These are phyloP conservation scores for Tetrahymena malaccensis DNA, from an alignment of 73 alveolate species.

Conservation along the genomic window DNA sequence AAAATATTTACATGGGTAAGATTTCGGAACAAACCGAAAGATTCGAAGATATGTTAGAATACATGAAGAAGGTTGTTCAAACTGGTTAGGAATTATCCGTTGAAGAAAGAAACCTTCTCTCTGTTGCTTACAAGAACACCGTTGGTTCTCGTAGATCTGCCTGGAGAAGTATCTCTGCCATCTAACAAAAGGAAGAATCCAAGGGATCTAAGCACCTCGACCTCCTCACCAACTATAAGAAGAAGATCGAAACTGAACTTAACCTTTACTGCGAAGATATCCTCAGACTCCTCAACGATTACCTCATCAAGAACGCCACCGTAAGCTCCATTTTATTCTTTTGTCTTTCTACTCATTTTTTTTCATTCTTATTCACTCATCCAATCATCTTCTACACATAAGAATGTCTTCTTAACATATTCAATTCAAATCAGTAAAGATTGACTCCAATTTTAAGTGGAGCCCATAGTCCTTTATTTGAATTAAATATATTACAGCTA, in stretches of 20 bases:
- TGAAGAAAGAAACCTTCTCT: conserved; percentile 79
- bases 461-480: neutral
- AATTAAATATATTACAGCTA: neutral
- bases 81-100: conserved; percentile 58
- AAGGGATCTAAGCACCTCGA: conserved; percentile 46
- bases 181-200: conserved; percentile 61
- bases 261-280: conserved; percentile 70
- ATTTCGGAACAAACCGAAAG: conserved; percentile 86
- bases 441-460: neutral
- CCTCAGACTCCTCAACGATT: conserved; percentile 53
- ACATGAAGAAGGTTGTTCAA: conserved; percentile 56
- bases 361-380: conserved; percentile 23
- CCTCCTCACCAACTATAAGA: conserved; percentile 61
- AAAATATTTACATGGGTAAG: conserved; percentile 71
- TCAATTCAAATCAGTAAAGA: neutral
- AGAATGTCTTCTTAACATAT: neutral
- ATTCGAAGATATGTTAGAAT: conserved; percentile 83
- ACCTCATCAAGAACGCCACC: conserved; percentile 59
- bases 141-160: conserved; percentile 74
- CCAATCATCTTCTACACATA: neutral
- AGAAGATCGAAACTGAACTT: conserved; percentile 77
- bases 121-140: conserved; percentile 77
- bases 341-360: neutral
- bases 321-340: neutral
- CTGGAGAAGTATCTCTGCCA: conserved; percentile 62